phyloP scores from a whole-genome alignment of 805 yeast genomes.

The Kazachstania kunashirensis region DNA sequence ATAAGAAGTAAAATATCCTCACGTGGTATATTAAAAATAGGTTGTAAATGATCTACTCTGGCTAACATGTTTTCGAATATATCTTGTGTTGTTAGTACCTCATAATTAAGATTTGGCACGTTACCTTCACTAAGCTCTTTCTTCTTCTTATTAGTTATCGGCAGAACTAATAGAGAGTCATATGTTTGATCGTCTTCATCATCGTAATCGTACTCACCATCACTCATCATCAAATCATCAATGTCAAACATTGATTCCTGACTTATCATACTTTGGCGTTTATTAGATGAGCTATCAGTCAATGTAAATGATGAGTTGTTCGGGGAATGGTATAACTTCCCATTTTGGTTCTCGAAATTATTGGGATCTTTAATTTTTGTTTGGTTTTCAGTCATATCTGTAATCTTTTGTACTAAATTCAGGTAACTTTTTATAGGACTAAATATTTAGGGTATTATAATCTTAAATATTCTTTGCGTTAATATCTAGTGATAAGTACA shows the following conservation, averaged over 20 bases:
- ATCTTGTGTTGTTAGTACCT: slow-evolving; percentile 29
- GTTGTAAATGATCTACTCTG: slow-evolving; percentile 23
- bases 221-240: slow-evolving; percentile 17
- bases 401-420: no score
- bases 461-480: no score
- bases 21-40: slow-evolving; percentile 21
- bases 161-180: slow-evolving; percentile 10
- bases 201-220: slow-evolving; percentile 6
- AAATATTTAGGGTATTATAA: no score
- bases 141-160: slow-evolving; percentile 6
- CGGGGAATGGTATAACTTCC: slow-evolving; percentile 2
- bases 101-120: slow-evolving; percentile 21
- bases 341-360: no score
- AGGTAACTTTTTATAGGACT: no score
- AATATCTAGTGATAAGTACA: no score
- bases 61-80: slow-evolving; percentile 24
- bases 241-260: slow-evolving; percentile 19
- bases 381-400: no score
- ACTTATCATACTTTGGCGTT: not conserved
- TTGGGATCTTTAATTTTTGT: no score
- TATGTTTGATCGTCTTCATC: slow-evolving; percentile 10
- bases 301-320: slow-evolving; percentile 3
- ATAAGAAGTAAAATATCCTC: slow-evolving; percentile 36
- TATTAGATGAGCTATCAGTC: not conserved
- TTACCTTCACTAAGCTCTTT: slow-evolving; percentile 15